phyloP scores from a whole-genome alignment of 2,329 filamentous ascomycete species.

The Ascochyta pisi region DNA sequence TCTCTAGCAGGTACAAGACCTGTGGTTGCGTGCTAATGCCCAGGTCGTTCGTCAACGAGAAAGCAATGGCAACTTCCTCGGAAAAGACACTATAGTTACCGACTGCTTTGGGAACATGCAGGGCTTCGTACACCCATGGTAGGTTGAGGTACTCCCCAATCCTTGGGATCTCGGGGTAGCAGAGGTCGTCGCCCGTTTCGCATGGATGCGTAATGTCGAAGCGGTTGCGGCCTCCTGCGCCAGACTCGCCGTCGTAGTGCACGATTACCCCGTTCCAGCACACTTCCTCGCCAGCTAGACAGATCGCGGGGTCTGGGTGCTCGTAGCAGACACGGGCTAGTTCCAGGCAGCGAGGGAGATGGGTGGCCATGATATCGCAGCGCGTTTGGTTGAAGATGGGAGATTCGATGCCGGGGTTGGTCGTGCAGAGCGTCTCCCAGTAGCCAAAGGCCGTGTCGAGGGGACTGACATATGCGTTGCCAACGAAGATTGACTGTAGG shows the following conservation, averaged over 20 bases:
- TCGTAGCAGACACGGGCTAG: conserved; percentile 51
- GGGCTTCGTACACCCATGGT: conserved; percentile 41
- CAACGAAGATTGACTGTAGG: conserved; percentile 55
- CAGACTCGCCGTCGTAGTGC: conserved; percentile 52
- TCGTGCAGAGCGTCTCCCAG: conserved; percentile 57
- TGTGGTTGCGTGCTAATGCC: conserved; percentile 43
- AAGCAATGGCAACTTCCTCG: conserved; percentile 34
- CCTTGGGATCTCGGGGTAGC: conserved; percentile 44
- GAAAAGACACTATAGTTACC: conserved; percentile 42
- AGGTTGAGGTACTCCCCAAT: conserved; percentile 46
- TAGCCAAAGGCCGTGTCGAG: conserved; percentile 53
- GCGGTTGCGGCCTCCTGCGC: conserved; percentile 50
- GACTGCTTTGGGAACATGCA: conserved; percentile 43
- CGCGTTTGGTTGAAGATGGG: conserved; percentile 56
- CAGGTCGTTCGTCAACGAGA: conserved; percentile 37
- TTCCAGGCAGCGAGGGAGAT: conserved; percentile 55
- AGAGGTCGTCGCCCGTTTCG: conserved; percentile 46
- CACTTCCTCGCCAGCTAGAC: conserved; percentile 44
- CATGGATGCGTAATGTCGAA: conserved; percentile 55
- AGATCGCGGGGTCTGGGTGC: conserved; percentile 53
- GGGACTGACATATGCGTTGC: conserved; percentile 56
- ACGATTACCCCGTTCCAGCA: conserved; percentile 51
- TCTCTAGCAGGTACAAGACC: conserved; percentile 46
- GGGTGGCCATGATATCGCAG: conserved; percentile 56
- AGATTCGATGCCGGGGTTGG: conserved; percentile 51